Percentiles rank a stretch among this genome's conserved stretches.
phyloP scores from a whole-genome alignment of 257 asterid genomes.

The Penstemon davidsonii region DNA sequence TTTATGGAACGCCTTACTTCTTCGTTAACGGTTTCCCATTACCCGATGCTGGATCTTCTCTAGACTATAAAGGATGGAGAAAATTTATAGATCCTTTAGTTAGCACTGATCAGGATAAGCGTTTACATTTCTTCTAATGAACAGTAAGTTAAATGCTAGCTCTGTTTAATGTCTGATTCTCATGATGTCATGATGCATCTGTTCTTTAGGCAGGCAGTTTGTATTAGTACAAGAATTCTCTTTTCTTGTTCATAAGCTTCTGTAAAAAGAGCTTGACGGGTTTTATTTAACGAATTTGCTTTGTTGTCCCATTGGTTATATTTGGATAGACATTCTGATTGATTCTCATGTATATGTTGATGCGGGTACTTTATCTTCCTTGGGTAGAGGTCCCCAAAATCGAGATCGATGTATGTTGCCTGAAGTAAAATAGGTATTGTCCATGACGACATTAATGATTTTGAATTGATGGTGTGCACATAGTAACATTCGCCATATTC shows the following conservation, averaged over 20 bases:
- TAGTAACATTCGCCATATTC: no score
- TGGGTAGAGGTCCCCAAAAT: no score
- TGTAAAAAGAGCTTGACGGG: not conserved
- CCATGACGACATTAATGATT: no score
- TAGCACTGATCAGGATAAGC: constrained; percentile 13
- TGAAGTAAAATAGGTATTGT: no score
- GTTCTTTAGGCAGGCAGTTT: not conserved
- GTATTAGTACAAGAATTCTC: not conserved
- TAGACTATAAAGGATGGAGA: constrained; percentile 56
- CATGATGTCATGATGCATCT: not conserved
- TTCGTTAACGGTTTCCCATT: constrained; percentile 85
- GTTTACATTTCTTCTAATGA: not conserved
- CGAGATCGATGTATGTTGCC: no score
- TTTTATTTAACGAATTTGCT: no score
- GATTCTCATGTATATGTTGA: no score
- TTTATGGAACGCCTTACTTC: constrained; percentile 84
- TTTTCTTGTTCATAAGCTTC: not conserved
- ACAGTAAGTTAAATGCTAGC: not conserved
- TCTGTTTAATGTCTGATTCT: not conserved
- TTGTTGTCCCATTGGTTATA: no score
- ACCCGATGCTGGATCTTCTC: constrained; percentile 71
- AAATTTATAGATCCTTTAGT: constrained; percentile 59
- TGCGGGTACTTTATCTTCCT: no score
- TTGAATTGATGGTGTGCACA: no score
- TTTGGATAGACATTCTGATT: no score